A percentile compares a stretch with the other conserved stretches of the same genome.
These are phyloP conservation scores for Aspergillus melleus DNA, from an alignment of 2,329 filamentous ascomycete genomes.

Conservation along the genomic window DNA sequence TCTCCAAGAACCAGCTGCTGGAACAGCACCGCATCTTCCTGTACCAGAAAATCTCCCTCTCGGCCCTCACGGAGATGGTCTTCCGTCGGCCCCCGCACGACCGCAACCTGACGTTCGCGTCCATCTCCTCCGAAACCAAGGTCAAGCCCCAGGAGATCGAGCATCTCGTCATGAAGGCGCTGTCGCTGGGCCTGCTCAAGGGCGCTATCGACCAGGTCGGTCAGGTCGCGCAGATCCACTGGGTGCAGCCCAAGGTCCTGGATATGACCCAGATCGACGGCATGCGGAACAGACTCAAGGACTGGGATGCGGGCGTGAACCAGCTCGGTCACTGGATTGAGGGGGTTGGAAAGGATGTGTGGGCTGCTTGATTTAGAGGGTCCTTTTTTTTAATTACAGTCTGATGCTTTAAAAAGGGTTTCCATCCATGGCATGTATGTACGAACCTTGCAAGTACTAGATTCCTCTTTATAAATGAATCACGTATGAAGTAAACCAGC, in stretches of 20 bases:
- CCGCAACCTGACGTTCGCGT: constrained; percentile 86
- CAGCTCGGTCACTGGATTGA: constrained; percentile 97
- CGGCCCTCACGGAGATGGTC: constrained; percentile 90
- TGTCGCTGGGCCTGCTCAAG: constrained; percentile 84
- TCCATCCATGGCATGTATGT: constrained; percentile 14
- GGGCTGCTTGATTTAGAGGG: constrained; percentile 66
- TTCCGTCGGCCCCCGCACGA: constrained; percentile 95
- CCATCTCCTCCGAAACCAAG: constrained; percentile 89
- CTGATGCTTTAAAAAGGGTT: neutral
- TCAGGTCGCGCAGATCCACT: constrained; percentile 90
- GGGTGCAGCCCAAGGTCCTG: constrained; percentile 97
- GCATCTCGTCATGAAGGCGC: constrained; percentile 98
- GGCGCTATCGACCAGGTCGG: constrained; percentile 97
- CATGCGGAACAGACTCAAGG: constrained; percentile 82
- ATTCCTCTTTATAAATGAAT: neutral
- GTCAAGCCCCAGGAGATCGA: constrained; percentile 90
- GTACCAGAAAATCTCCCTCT: constrained; percentile 97
- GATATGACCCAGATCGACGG: constrained; percentile 93
- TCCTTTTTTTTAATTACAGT: neutral
- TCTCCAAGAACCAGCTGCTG: constrained; percentile 76
- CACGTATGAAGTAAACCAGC: neutral
- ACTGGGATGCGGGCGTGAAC: constrained; percentile 97
- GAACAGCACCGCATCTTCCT: constrained; percentile 78
- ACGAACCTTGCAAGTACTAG: constrained; percentile 11
- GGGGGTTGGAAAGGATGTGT: constrained; percentile 88